Evolutionary conservation across 768 basidiomycete genomes (phyloP), one percentile per base, ranked within the genome.

Genomic region (Pleurotus cornucopiae): DNA sequence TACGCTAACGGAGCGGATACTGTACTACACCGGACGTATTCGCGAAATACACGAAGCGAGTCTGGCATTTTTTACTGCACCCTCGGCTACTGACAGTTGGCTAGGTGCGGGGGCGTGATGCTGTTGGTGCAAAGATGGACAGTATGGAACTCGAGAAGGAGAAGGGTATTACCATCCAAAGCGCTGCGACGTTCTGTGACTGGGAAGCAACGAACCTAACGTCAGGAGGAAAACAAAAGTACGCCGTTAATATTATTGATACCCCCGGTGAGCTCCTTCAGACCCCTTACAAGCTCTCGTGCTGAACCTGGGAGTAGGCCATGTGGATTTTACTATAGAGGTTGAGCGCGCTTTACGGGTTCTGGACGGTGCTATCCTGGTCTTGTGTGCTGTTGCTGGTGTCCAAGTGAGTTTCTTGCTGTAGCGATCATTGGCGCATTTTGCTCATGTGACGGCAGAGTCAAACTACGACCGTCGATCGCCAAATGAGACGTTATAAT

Each of bases 241-340:
- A 90, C 70, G 88, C 91, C 7, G 84, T 98, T 67, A 99, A 99
- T 69, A 98, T 99, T 57, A 98, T 99, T 64, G 97, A 99, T 72
- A 98, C 97, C 0, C 97, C 97, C 61, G 95, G 94, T 89, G 40
- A 48, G 76, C 55, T 18, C 21, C 26, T 1, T 37, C 45, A 26
- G 55, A 48, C 58, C 39, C 30, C 11, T 5, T 38, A 13, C 6
- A 26, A 18, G 40, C 16, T 11, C 6, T 49, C 43, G 25, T 57
- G 5, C 5, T 20, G 9, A 25, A 40, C 14, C 20, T 60, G n/a
- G 26, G 30, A 46, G 23, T 56, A 94, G 94, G 95, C 63, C 97
- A 99, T 77, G 97, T 99, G 60, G 97, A 99, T 70, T 99, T 99
- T 67, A 99, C 97, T 2, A 98, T 99, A 62, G 97, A 99, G 71